Base-by-base conservation (phyloP, 371 early-diverging fungal genomes). In the Blastocladiella emersonii region DNA sequence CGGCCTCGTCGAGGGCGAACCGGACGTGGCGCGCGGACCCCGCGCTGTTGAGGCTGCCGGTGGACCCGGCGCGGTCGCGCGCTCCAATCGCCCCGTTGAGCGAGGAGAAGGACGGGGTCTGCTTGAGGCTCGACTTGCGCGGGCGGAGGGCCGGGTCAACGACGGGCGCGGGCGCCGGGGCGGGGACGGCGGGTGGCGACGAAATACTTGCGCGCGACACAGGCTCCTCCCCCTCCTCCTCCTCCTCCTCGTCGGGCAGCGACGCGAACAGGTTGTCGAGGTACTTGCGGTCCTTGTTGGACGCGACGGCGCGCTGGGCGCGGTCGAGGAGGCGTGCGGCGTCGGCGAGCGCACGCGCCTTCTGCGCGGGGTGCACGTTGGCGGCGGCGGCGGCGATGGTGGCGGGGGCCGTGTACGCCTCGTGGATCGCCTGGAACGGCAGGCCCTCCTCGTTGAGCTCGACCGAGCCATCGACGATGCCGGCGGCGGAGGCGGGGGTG, bases 391-490 rank as follows among this genome's bases (percentile, higher is more conserved):
- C 30, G 32, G 53, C 30, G 1, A 30, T 30, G 34, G 32, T 10
- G 27, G 32, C 34, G 5, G 27, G 48, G 5, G 19, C 48, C 2
- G 19, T 8, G 25, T 48, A 19, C 48, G 17, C 81, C 69, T 92
- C 93, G 21, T 81, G 77, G 59, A 94, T 94, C 27, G 92, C 94
- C 45, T 92, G 84, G 66, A 89, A 85, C 32, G 86, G 85, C 32
- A 89, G 76, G 2, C 94, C 94, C 59, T 92, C 91, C 70, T 92
- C 94, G 64, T 90, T 92, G n/a, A 81, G 10, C 23, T 48, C 48
- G 7, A n/a, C n/a, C 25, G 21, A 8, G n/a, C 10, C 23, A n/a
- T n/a, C n/a, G n/a, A n/a, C n/a, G 23, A n/a, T n/a, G 35, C 36
- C 56, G 19, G 49, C 13, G 35, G 8, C 4, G 15, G 2, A 23